Evolutionary conservation across 208 protist genomes (phyloP).

Genomic region (Trypanosoma melophagium): DNA sequence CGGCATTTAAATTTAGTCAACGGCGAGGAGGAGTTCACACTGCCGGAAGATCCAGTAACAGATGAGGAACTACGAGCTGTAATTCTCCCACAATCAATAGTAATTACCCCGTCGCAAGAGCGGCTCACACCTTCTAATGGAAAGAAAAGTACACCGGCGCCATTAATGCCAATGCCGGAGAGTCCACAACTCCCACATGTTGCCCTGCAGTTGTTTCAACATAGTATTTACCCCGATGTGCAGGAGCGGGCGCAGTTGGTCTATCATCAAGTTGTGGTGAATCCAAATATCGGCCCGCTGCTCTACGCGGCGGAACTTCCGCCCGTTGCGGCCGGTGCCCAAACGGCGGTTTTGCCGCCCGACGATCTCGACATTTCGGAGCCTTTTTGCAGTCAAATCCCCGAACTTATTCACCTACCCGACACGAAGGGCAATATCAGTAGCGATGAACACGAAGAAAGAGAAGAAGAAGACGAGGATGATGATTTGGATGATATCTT

Average conservation of each 20-base stretch:
- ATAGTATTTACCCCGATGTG: conserved; percentile 58
- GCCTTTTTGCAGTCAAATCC: conserved; percentile 62
- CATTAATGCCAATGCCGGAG: too few species aligned
- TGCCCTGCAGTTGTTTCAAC: conserved; percentile 46
- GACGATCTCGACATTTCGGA: conserved; percentile 54
- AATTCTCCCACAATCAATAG: conserved; percentile 16
- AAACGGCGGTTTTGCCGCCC: conserved; percentile 53
- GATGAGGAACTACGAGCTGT: conserved; percentile 30
- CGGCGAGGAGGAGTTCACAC: conserved; percentile 52
- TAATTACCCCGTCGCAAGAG: too few species aligned
- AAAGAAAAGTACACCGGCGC: too few species aligned
- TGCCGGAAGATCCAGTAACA: conserved; percentile 27
- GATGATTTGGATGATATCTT: conserved; percentile 19
- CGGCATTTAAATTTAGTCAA: conserved; percentile 52
- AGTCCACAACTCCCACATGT: background rate
- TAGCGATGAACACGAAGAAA: conserved; percentile 9
- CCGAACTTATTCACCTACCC: conserved; percentile 47
- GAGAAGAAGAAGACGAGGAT: conserved; percentile 8
- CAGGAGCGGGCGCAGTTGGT: conserved; percentile 68
- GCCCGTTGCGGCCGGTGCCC: conserved; percentile 59
- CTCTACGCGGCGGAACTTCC: conserved; percentile 60
- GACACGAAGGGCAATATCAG: conserved; percentile 36
- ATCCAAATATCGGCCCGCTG: conserved; percentile 36
- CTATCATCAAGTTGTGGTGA: conserved; percentile 37
- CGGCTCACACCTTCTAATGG: too few species aligned